Percentiles rank a stretch among this genome's conserved stretches.
phyloP scores from a whole-genome alignment of 768 basidiomycete species.

The Tylopilus subfusipes region DNA sequence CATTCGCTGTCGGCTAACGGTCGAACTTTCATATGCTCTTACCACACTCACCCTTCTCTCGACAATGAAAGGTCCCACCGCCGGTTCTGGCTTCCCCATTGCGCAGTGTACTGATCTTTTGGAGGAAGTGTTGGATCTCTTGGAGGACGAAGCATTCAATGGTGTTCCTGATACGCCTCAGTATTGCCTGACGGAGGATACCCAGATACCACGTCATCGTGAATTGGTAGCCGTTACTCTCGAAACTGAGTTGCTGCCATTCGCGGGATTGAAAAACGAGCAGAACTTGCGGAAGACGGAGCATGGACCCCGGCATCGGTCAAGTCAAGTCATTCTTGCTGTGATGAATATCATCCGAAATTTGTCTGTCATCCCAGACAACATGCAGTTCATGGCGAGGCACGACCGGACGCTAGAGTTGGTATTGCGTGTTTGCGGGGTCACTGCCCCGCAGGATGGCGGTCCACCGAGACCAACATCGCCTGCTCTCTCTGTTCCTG shows the following conservation, averaged over 20 bases:
- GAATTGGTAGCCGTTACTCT: conserved; percentile 57
- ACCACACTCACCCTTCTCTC: conserved; percentile 83
- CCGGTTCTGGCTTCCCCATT: conserved; percentile 65
- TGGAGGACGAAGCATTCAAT: conserved; percentile 79
- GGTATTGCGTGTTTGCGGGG: conserved; percentile 63
- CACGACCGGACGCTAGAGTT: conserved; percentile 63
- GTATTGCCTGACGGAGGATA: conserved; percentile 27
- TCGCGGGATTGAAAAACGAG: conserved; percentile 48
- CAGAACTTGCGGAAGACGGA: conserved; percentile 50
- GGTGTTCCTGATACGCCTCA: conserved; percentile 35
- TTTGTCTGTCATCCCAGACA: conserved; percentile 72
- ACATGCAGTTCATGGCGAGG: conserved; percentile 59
- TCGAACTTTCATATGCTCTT: conserved; percentile 86
- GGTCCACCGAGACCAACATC: conserved; percentile 43
- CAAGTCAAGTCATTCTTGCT: conserved; percentile 59
- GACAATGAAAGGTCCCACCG: conserved; percentile 65
- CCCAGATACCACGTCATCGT: conserved; percentile 56
- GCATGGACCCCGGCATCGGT: conserved; percentile 59
- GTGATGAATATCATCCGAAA: conserved; percentile 84
- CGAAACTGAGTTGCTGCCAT: conserved; percentile 56
- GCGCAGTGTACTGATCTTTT: conserved; percentile 74
- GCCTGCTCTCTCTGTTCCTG: conserved; percentile 60
- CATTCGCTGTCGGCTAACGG: conserved; percentile 76
- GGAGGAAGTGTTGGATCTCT: conserved; percentile 81
- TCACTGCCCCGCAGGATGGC: conserved; percentile 37